Conservation (phyloP, 352 stramenopile genomes). For the Phytophthora fragariaefolia region DNA sequence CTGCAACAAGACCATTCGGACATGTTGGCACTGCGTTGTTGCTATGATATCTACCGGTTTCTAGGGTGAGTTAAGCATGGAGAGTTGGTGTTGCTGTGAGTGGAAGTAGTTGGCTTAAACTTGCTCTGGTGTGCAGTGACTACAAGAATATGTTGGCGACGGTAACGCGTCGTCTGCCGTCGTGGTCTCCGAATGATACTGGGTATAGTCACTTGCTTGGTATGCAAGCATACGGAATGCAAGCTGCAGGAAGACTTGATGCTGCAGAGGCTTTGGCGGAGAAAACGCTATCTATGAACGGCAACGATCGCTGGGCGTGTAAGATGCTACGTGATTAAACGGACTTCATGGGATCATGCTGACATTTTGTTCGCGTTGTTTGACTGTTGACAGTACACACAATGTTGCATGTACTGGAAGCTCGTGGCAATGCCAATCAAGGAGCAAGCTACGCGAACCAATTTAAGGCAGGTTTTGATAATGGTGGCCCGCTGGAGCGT, state of each 20-base stretch:
- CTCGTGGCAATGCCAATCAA: slow-evolving; percentile 83
- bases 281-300: slow-evolving; percentile 86
- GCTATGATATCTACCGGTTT: slow-evolving; percentile 79
- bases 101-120: not conserved
- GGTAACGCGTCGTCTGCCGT: slow-evolving; percentile 72
- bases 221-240: slow-evolving; percentile 88
- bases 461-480: slow-evolving; percentile 81
- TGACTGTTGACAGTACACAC: slow-evolving; percentile 68
- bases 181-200: slow-evolving; percentile 77
- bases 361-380: not conserved
- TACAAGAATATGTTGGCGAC: slow-evolving; percentile 79
- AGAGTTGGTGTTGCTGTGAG: not conserved
- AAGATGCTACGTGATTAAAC: slow-evolving; percentile 29
- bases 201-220: slow-evolving; percentile 81
- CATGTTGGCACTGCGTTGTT: slow-evolving; percentile 78
- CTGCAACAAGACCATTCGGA: slow-evolving; percentile 70
- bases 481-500: slow-evolving; percentile 69
- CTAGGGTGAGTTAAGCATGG: slow-evolving; percentile 58
- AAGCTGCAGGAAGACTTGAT: slow-evolving; percentile 67
- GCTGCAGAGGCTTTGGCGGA: slow-evolving; percentile 73
- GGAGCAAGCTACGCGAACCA: slow-evolving; percentile 86
- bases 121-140: slow-evolving; percentile 50
- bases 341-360: not conserved
- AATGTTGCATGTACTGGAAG: slow-evolving; percentile 79
- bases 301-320: slow-evolving; percentile 88